Conservation (phyloP, 1,284 basidiomycete species). For the Rhizopogon hawkerae region DNA sequence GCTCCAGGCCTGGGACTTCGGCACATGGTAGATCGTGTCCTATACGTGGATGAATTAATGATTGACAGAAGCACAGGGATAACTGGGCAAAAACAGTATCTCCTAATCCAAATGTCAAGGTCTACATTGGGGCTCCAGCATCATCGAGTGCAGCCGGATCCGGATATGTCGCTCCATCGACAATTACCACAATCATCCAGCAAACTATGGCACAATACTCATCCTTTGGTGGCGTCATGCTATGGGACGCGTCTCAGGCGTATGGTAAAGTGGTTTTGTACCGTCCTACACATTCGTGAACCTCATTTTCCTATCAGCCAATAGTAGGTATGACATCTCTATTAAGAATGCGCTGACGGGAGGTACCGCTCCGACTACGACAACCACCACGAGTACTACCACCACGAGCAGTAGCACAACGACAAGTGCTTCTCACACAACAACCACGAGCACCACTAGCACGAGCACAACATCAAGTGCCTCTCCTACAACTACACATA, state of each 20-base stretch:
- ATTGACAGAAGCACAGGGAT: conserved; percentile 35
- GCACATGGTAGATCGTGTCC: conserved; percentile 34
- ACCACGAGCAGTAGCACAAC: conserved; percentile 15
- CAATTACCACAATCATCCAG: conserved; percentile 37
- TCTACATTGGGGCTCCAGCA: conserved; percentile 57
- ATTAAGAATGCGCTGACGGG: conserved; percentile 43
- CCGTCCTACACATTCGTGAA: background rate
- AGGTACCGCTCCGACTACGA: conserved; percentile 16
- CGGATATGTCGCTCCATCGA: conserved; percentile 43
- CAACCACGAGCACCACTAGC: conserved; percentile 15
- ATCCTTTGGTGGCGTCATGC: conserved; percentile 64
- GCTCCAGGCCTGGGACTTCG: conserved; percentile 44
- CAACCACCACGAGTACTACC: conserved; percentile 17
- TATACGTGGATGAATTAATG: background rate
- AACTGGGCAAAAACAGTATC: conserved; percentile 53
- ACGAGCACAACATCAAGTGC: conserved; percentile 21
- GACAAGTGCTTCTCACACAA: conserved; percentile 4
- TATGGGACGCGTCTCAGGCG: conserved; percentile 58
- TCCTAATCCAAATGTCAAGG: conserved; percentile 51
- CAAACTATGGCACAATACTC: conserved; percentile 42
- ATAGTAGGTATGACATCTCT: conserved; percentile 42
- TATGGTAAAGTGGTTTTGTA: conserved; percentile 31
- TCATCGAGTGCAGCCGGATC: conserved; percentile 37
- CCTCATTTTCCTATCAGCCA: conserved; percentile 30
- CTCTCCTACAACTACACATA: conserved; percentile 18